Base-by-base conservation (phyloP, 148 eudicot genomes). In the Fagopyrum homotropicum region DNA sequence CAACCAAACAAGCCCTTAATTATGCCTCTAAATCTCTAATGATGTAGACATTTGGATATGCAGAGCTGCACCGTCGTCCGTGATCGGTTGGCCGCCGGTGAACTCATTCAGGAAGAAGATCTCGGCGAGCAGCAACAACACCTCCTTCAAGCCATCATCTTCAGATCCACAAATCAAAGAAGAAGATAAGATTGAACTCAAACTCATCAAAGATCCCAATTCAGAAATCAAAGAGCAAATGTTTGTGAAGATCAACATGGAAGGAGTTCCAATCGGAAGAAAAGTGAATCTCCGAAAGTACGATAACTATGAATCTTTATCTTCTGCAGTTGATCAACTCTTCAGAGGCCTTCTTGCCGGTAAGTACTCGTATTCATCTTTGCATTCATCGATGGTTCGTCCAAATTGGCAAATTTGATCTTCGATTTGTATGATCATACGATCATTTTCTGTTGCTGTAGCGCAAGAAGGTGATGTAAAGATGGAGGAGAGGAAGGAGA, bases 241-340 rank as follows among this genome's bases (percentile, higher is more conserved):
- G 71, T 91, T 92, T 83, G 99, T 95, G 77, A 95, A 95, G 93
- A 89, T 95, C 72, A 95, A 95, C 75, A 95, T 95, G 99, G 97
- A 90, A 73, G 98, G 99, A 47, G 85, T 95, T 72, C 94, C 98
- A 12, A 95, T 95, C 48, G 99, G 99, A 73, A 88, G 99, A 80
- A 95, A 95, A 87, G 91, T 92, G 6, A 92, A 95, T 82, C 91
- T 95, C 29, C 80, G 80, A 64, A 90, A 90, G 5, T 81, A 84
- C 79, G 87, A 88, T 74, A 85, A 84, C 82, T 95, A 95, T 66
- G 90, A 84, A 16, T 90, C 88, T 19, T 89, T 95, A 19, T 89
- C 93, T 10, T 80, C 85, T 82, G 84, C 96, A 66, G 91, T 92
- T 77, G 96, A 92, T 80, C 83, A 88, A 12, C 97, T 95, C 66